These are phyloP conservation scores for Mytilinidion resinicola DNA, from an alignment of 495 filamentous ascomycete genomes.

Conservation along the genomic window DNA sequence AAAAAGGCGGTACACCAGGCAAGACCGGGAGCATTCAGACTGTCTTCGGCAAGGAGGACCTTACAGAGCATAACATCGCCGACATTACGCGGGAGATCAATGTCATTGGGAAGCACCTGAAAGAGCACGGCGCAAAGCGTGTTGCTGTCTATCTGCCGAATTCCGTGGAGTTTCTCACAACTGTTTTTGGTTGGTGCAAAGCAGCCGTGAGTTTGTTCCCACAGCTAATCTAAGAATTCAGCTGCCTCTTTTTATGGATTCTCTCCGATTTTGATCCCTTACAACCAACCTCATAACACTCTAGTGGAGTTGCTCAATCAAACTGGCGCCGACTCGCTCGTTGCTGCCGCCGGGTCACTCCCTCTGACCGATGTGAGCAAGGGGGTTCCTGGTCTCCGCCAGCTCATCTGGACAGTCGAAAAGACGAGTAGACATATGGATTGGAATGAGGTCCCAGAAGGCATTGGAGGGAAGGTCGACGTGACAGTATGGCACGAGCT, in stretches of 20 bases:
- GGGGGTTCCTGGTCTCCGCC: constrained; percentile 60
- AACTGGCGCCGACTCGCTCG: constrained; percentile 67
- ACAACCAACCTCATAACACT: constrained; percentile 59
- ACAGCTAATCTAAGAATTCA: constrained; percentile 24
- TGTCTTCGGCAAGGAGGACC: constrained; percentile 66
- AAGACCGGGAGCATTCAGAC: constrained; percentile 72
- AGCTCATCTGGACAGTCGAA: constrained; percentile 91
- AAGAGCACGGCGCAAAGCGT: constrained; percentile 58
- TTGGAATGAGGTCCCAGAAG: constrained; percentile 73
- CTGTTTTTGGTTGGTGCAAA: constrained; percentile 55
- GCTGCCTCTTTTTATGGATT: constrained; percentile 75
- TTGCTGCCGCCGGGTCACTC: constrained; percentile 82
- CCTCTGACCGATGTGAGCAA: constrained; percentile 68
- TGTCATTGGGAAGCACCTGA: constrained; percentile 71
- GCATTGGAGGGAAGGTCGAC: constrained; percentile 61
- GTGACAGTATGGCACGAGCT: constrained; percentile 86
- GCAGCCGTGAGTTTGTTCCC: constrained; percentile 9
- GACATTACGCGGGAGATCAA: constrained; percentile 80
- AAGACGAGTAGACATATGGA: constrained; percentile 88
- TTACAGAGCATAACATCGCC: constrained; percentile 62
- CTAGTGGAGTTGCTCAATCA: constrained; percentile 64
- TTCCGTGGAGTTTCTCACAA: constrained; percentile 75
- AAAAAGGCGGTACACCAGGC: constrained; percentile 33
- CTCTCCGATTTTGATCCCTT: constrained; percentile 76
- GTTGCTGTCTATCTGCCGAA: constrained; percentile 92